Base-by-base conservation (phyloP, 2,329 filamentous ascomycete species). In the Cytospora chrysosperma region DNA sequence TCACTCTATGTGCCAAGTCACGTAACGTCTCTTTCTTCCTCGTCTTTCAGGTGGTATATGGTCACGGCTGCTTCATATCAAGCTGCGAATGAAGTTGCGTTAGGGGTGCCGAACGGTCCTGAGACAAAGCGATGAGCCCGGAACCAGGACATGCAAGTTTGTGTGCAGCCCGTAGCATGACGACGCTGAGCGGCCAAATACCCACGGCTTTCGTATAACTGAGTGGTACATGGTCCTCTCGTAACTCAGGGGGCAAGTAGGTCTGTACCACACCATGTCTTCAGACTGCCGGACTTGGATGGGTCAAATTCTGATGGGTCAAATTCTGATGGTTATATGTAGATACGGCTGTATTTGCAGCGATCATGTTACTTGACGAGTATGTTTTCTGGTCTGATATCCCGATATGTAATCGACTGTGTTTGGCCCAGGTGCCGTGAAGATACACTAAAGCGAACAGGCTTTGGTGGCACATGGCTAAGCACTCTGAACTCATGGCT, bases 121-220 rank as follows among this genome's bases (percentile, higher is more conserved):
- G 24, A 8, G 26, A n/a, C 13, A 9, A 40, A 9, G 40, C 8
- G 9, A 56, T 8, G 15, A 59, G 49, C 2, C 55, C 55, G 8
- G n/a, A 47, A 47, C 55, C 37, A 15, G 28, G 40, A 21, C 32
- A 50, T 27, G 62, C 56, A 50, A 64, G 56, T n/a, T 13, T 24
- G 26, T 56, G 60, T 24, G 56, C 56, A 21, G 49, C 21, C 17
- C 27, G 21, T 12, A 60, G 27, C 24, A 64, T 19, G 28, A 60
- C 47, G 17, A 64, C 57, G 51, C 53, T 53, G 26, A 61, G 62
- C 15, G 52, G 53, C 47, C 57, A 61, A 19, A 64, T 56, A 51
- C 56, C 57, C 34, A 56, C 51, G 51, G 50, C 62, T 13, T 60
- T 60, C 6, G 53, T 64, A 47, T 64, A 58, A 26, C 10, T 30